Conservation (phyloP, 345 rosid species). For the Acer yangbiense region DNA sequence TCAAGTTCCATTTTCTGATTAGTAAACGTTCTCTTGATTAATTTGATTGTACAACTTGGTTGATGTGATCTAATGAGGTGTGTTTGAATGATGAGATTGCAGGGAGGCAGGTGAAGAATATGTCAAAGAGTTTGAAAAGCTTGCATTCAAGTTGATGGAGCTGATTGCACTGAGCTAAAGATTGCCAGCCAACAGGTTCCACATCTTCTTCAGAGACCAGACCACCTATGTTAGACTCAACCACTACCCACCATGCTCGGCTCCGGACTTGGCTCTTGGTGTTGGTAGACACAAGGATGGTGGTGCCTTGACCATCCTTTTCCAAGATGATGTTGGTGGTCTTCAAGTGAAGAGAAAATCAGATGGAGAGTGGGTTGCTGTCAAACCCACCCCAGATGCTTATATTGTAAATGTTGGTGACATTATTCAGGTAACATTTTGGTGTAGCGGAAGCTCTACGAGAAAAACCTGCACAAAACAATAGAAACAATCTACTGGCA, state of each 20-base stretch:
- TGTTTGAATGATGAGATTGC: conserved; percentile 12
- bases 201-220: conserved; percentile 34
- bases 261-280: conserved; percentile 38
- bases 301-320: conserved; percentile 32
- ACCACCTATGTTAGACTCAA: conserved; percentile 32
- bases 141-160: conserved; percentile 36
- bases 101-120: conserved; percentile 41
- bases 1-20: no score
- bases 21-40: no score
- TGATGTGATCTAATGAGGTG: neutral
- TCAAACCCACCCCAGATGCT: conserved; percentile 32
- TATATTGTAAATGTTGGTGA: conserved; percentile 38
- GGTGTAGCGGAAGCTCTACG: no score
- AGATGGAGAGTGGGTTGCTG: conserved; percentile 41
- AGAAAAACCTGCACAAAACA: no score
- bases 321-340: conserved; percentile 44
- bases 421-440: conserved; percentile 35
- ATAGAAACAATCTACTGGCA: no score
- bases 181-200: conserved; percentile 27
- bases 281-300: conserved; percentile 38
- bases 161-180: conserved; percentile 41
- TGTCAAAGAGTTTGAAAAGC: conserved; percentile 27
- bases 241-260: conserved; percentile 46
- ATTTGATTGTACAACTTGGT: neutral
- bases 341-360: conserved; percentile 38